Percentiles rank a stretch among this genome's conserved stretches.
Conservation (phyloP, 2,329 filamentous ascomycete genomes). For the Penicillium rolfsii region DNA sequence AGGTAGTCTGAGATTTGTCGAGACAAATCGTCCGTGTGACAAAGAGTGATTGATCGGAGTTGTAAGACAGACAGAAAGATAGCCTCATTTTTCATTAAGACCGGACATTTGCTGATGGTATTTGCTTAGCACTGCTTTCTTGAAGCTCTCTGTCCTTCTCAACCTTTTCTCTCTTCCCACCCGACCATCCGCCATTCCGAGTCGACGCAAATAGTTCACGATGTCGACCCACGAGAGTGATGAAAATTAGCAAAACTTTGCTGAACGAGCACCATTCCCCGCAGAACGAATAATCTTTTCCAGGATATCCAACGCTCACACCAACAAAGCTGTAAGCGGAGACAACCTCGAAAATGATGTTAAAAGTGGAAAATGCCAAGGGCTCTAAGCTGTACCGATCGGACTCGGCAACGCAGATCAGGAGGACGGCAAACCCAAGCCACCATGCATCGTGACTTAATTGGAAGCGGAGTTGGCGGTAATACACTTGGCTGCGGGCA, state of each 20-base stretch:
- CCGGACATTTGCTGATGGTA: neutral
- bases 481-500: conserved; percentile 53
- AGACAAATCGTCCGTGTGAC: neutral
- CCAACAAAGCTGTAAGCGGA: conserved; percentile 63
- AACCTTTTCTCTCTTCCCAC: neutral
- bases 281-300: conserved; percentile 58
- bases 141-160: neutral
- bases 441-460: conserved; percentile 70
- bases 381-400: conserved; percentile 57
- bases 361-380: conserved; percentile 60
- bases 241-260: conserved; percentile 61
- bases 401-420: conserved; percentile 64
- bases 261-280: conserved; percentile 58
- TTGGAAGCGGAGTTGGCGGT: conserved; percentile 63
- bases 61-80: neutral
- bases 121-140: neutral
- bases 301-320: conserved; percentile 60
- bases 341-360: conserved; percentile 55
- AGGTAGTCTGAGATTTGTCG: too few species aligned
- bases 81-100: neutral
- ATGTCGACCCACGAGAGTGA: conserved; percentile 62
- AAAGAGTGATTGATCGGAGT: neutral
- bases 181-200: conserved; percentile 41
- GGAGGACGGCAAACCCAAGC: conserved; percentile 63
- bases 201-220: conserved; percentile 59